Percentiles rank a stretch among this genome's conserved stretches.
Conservation (phyloP, 1,284 basidiomycete species). For the Sanghuangporus weigelae region DNA sequence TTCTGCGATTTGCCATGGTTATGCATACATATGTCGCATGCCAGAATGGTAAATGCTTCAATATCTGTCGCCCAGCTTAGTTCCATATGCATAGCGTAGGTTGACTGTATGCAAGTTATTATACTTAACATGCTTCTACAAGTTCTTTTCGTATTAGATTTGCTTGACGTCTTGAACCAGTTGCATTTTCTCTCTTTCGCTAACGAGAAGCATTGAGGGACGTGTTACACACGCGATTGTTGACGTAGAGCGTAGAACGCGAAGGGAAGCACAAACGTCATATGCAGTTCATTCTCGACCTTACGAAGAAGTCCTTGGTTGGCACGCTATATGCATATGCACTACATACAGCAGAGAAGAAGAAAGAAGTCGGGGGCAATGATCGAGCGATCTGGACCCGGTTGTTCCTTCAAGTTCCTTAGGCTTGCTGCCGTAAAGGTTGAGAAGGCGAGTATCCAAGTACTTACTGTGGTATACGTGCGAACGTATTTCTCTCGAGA, state of each 20-base stretch:
- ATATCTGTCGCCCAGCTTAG: not conserved
- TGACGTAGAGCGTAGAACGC: not conserved
- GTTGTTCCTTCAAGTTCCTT: too few species aligned
- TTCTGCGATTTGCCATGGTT: not conserved
- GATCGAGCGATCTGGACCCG: too few species aligned
- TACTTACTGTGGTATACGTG: too few species aligned
- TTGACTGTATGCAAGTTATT: not conserved
- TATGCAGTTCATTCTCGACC: not conserved
- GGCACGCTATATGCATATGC: too few species aligned
- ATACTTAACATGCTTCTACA: not conserved
- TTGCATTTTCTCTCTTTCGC: not conserved
- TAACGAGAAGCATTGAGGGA: not conserved
- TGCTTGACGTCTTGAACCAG: not conserved
- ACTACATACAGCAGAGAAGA: too few species aligned
- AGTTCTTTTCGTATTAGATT: not conserved
- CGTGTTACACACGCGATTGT: not conserved
- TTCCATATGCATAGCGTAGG: not conserved
- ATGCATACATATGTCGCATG: not conserved
- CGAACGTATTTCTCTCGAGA: too few species aligned
- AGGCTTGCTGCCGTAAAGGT: too few species aligned
- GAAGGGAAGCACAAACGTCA: not conserved
- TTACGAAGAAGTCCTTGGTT: too few species aligned
- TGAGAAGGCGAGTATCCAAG: too few species aligned
- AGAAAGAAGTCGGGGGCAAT: too few species aligned
- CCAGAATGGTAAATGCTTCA: not conserved